Evolutionary conservation across 441 rosid species (phyloP), one percentile per base, ranked within the genome.

Genomic region (Gossypium trilobum): DNA sequence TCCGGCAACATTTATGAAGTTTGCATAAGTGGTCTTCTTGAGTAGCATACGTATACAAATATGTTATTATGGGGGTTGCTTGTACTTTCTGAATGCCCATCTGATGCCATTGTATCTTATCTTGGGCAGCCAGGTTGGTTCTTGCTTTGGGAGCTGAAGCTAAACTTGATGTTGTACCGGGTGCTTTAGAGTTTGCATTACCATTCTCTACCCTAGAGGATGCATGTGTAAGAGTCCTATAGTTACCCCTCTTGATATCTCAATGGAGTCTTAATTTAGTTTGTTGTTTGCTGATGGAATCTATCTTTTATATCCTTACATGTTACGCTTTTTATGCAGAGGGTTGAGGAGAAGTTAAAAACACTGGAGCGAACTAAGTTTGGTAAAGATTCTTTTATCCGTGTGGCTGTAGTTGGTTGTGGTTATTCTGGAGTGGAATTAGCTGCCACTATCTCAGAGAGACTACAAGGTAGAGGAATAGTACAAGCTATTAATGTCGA

Each of bases 81-180:
- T 63, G 16, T 46, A 27, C 17, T 23, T 36, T 48, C 58, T 36
- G 51, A 52, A 58, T 42, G 17, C 52, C 65, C 13, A 27, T n/a
- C 83, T 85, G 83, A 87, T 78, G 50, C 73, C 68, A 75, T 75
- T 52, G 81, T 77, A 73, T 80, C 70, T 85, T 74, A 60, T 82
- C 70, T 60, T 85, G 92, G 95, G 81, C 95, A 91, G 96, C 86
- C 84, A 91, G 97, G 98, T 80, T 93, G 96, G 98, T 93, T 85
- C 96, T 93, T 87, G 93, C 97, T 86, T 83, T 93, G 83, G 98
- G 98, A 64, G 91, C 98, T 88, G 93, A 88, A 86, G 56, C 92
- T 46, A 91, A 86, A 75, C 92, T 91, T 61, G 96, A 91, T 80
- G 73, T 82, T 78, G 86, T 89, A 65, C 96, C 97, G 0, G 98